Percentiles rank a stretch among this genome's conserved stretches.
Evolutionary conservation across 768 basidiomycete species (phyloP).

Genomic region (Suillus ampliporus): DNA sequence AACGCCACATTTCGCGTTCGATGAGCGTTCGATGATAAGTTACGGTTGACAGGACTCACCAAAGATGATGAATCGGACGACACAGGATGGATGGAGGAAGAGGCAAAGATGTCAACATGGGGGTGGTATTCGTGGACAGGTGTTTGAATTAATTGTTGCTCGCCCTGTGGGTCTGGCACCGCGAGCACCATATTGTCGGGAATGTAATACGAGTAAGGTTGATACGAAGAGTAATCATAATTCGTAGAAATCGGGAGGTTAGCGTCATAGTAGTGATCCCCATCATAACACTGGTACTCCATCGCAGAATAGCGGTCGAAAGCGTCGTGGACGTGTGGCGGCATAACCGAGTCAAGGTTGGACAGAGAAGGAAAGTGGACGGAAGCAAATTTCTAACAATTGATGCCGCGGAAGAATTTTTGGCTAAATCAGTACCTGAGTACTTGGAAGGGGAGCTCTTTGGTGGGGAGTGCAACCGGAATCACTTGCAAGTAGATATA

Average conservation of each 20-base stretch:
- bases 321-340: slow-evolving; percentile 28
- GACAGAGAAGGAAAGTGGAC: slow-evolving; percentile 20
- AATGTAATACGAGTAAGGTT: slow-evolving; percentile 26
- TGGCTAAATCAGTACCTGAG: slow-evolving; percentile 11
- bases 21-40: not conserved
- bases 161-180: slow-evolving; percentile 33
- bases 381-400: slow-evolving; percentile 25
- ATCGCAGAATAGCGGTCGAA: slow-evolving; percentile 25
- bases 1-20: not conserved
- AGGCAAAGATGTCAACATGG: slow-evolving; percentile 18
- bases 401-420: slow-evolving; percentile 9
- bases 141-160: slow-evolving; percentile 30
- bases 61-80: not conserved
- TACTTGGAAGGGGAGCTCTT: not conserved
- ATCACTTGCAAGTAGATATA: slow-evolving; percentile 3
- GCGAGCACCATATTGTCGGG: slow-evolving; percentile 36
- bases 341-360: slow-evolving; percentile 25
- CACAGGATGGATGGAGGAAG: slow-evolving; percentile 21
- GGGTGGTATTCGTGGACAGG: slow-evolving; percentile 24
- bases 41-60: slow-evolving; percentile 20
- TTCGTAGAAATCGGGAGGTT: slow-evolving; percentile 14
- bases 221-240: slow-evolving; percentile 22
- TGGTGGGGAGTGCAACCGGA: slow-evolving; percentile 2
- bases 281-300: slow-evolving; percentile 12
- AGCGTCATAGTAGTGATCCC: slow-evolving; percentile 32